Percentiles rank a stretch among this genome's conserved stretches.
phyloP scores from a whole-genome alignment of 1,284 basidiomycete genomes.

The Takashimella tepidaria region DNA sequence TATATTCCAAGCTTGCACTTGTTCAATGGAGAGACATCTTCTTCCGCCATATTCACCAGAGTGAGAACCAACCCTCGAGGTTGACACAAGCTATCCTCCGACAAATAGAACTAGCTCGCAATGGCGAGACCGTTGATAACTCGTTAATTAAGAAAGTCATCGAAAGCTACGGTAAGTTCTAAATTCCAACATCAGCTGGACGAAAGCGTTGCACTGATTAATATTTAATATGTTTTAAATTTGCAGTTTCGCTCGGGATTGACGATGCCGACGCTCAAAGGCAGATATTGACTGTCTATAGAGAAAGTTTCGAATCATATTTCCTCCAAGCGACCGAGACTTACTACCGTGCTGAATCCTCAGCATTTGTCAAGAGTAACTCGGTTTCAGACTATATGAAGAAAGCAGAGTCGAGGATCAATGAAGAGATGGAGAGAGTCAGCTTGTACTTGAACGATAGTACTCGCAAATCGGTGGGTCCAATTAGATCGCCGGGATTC shows the following conservation, averaged over 20 bases:
- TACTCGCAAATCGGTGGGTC: slow-evolving; percentile 65
- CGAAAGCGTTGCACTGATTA: too few species aligned
- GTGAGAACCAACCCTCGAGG: slow-evolving; percentile 60
- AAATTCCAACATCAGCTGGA: too few species aligned
- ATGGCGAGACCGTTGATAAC: slow-evolving; percentile 91
- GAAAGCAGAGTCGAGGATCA: slow-evolving; percentile 86
- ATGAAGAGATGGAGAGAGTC: slow-evolving; percentile 93
- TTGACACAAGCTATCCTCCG: slow-evolving; percentile 83
- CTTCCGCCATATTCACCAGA: slow-evolving; percentile 73
- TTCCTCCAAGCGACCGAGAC: slow-evolving; percentile 85
- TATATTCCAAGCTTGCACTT: slow-evolving; percentile 67
- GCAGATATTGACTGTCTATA: slow-evolving; percentile 77
- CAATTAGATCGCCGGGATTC: background rate
- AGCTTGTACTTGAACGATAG: slow-evolving; percentile 88
- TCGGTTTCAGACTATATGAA: slow-evolving; percentile 94
- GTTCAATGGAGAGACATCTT: slow-evolving; percentile 93
- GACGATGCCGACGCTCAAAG: slow-evolving; percentile 68
- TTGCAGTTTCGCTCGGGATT: slow-evolving; percentile 79
- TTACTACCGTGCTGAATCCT: slow-evolving; percentile 89
- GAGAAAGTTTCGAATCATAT: slow-evolving; percentile 79
- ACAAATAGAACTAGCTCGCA: slow-evolving; percentile 86
- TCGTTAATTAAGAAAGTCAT: slow-evolving; percentile 92
- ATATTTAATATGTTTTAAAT: too few species aligned
- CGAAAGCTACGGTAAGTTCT: slow-evolving; percentile 73
- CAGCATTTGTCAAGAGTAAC: slow-evolving; percentile 82